Base-by-base conservation (phyloP, 2,329 filamentous ascomycete genomes). In the Aurifilum marmelostoma region DNA sequence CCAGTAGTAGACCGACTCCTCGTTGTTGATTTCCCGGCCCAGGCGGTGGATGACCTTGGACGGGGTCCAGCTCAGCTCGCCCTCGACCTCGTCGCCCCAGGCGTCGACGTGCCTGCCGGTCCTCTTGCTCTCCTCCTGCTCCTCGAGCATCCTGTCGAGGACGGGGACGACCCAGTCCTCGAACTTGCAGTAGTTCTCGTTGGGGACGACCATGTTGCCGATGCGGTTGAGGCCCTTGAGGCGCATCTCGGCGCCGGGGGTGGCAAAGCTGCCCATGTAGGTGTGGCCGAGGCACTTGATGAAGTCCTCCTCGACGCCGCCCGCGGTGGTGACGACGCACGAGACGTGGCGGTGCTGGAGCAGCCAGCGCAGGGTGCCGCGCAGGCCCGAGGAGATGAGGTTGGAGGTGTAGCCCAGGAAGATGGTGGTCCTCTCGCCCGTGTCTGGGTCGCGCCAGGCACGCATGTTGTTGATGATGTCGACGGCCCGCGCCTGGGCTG, bases 351-450 rank as follows among this genome's bases (percentile, higher is more conserved):
- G 91, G 82, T 99, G 94, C 82, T 98, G 88, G 59, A 97, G 94
- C 0, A 99, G 88, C 83, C 94, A 99, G 68, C 96, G 92, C 73
- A 99, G 84, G 47, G 94, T 94, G 73, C 97, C 94, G 66, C 96
- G 89, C 39, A 99, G 87, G 11, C 96, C 96, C 3, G 95, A 99
- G 0, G 96, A 98, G 76, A 99, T 97, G 75, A 99, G 86, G 79
- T 99, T 99, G 64, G 93, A 97, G 12, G 96, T 99, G 82, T 97
- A 99, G 68, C 96, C 96, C 11, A 99, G 88, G 80, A 99, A 98
- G 75, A 99, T 95, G 70, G 96, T 98, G 24, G 96, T 96, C 75
- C 88, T 88, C 34, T 91, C 89, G 18, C 88, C 88, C 1, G 92
- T 92, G 76, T 94, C 92, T 0, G 92, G 88, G 77, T 97, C 92